Evolutionary conservation across 176 grass and related monocot species (phyloP).

Genomic region (Avena eriantha): DNA sequence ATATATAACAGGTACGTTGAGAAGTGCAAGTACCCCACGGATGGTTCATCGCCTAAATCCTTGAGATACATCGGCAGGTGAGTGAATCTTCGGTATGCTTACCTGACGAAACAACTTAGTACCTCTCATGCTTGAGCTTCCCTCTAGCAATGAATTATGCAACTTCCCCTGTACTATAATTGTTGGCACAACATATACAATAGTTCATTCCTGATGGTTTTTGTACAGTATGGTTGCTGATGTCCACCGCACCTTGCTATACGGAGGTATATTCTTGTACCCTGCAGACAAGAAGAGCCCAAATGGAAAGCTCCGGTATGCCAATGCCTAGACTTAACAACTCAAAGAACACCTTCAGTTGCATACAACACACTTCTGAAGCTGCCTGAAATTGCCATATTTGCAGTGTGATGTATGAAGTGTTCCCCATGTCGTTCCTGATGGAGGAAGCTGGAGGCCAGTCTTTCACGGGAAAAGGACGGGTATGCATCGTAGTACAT

Average conservation of each 20-base stretch:
- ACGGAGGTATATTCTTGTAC: slow-evolving; percentile 97
- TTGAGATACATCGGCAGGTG: slow-evolving; percentile 98
- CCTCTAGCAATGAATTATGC: neutral
- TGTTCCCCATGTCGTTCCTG: slow-evolving; percentile 98
- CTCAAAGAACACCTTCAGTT: neutral
- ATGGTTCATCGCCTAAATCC: slow-evolving; percentile 81
- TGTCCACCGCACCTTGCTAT: slow-evolving; percentile 92
- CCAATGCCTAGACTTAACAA: neutral
- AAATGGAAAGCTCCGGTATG: slow-evolving; percentile 84
- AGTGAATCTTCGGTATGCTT: neutral
- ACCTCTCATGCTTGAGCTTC: neutral
- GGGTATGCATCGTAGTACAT: slow-evolving; percentile 43
- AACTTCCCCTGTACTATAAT: neutral
- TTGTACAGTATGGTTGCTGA: slow-evolving; percentile 96
- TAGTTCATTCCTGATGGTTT: slow-evolving; percentile 2
- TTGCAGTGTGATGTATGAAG: slow-evolving; percentile 93
- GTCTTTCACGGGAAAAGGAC: slow-evolving; percentile 87
- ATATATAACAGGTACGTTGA: slow-evolving; percentile 71
- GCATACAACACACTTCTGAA: slow-evolving; percentile 14
- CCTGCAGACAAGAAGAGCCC: slow-evolving; percentile 96
- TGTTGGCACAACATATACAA: neutral
- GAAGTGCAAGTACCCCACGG: slow-evolving; percentile 88
- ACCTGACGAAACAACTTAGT: neutral
- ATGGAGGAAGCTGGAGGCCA: slow-evolving; percentile 98
- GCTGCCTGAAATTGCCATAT: slow-evolving; percentile 23